Base-by-base conservation (phyloP, 2,329 filamentous ascomycete species). In the Penicillium sp. region DNA sequence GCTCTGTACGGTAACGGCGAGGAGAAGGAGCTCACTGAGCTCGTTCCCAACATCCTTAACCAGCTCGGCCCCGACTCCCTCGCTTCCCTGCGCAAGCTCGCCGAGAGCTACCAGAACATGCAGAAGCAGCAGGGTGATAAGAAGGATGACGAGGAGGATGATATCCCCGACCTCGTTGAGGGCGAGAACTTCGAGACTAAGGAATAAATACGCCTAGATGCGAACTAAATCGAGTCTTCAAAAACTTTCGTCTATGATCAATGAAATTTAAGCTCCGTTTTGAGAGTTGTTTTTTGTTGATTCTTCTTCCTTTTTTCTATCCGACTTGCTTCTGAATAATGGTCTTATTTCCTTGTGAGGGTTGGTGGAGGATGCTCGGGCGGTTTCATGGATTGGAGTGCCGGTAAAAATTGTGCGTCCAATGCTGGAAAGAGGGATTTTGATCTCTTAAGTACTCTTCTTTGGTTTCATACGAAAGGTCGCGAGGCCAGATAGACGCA, bases 11-110 rank as follows among this genome's bases (percentile, higher is more conserved):
- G 94, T 69, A 88, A 91, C 77, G 94, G 93, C 65, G 94, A 99
- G 82, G 94, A 99, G 81, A 99, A 99, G 86, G 94, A 99, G 83
- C 90, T 99, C 67, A 99, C 94, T 61, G 94, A 99, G 83, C 91
- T 99, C 70, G 94, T 99, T 65, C 94, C 94, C 70, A 94, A 94
- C 64, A 99, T 99, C 80, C 90, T 99, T 62, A 99, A 97, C 88
- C 94, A 99, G 84, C 91, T 99, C 62, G 94, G 94, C 72, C 94
- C 94, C 72, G 94, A 99, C 83, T 96, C 91, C 62, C 89, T 99
- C 57, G 94, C 94, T 58, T 96, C 91, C 61, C 90, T 99, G 73
- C 90, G 94, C 78, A 97, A 97, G 84, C 86, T 99, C 62, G 94
- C 94, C 69, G 94, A 99, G 85, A 95, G 89, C 85, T 99, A 99